Evolutionary conservation across 129 eudicot species (phyloP).

Genomic region (Arctium minus): DNA sequence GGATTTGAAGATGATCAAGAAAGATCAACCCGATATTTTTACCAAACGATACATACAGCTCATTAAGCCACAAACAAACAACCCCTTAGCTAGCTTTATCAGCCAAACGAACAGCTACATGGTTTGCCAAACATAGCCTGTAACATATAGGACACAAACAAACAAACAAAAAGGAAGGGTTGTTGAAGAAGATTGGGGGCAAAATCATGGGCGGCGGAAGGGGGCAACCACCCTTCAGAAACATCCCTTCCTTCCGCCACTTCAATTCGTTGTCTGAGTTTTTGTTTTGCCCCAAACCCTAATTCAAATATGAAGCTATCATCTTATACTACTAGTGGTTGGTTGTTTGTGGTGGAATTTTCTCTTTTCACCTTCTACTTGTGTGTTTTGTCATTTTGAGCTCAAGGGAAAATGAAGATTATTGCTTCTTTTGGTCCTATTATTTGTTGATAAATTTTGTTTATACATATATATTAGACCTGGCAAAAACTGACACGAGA

Average conservation of each 20-base stretch:
- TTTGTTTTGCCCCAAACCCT: neutral
- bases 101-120: neutral
- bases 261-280: neutral
- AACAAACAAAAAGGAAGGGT: neutral
- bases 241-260: neutral
- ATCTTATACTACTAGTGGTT: neutral
- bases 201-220: conserved; percentile 15
- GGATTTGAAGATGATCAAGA: neutral
- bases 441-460: neutral
- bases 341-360: neutral
- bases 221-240: conserved; percentile 16
- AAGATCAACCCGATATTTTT: neutral
- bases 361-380: neutral
- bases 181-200: conserved; percentile 3
- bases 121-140: neutral
- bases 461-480: too few relatives aligned
- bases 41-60: neutral
- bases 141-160: neutral
- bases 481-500: too few relatives aligned
- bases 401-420: neutral
- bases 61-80: too few relatives aligned
- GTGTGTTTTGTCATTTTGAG: neutral
- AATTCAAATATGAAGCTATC: neutral
- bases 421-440: neutral
- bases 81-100: neutral